Evolutionary conservation across 2,329 filamentous ascomycete species (phyloP), one percentile per base, ranked within the genome.

Genomic region (Penicillium sp.): DNA sequence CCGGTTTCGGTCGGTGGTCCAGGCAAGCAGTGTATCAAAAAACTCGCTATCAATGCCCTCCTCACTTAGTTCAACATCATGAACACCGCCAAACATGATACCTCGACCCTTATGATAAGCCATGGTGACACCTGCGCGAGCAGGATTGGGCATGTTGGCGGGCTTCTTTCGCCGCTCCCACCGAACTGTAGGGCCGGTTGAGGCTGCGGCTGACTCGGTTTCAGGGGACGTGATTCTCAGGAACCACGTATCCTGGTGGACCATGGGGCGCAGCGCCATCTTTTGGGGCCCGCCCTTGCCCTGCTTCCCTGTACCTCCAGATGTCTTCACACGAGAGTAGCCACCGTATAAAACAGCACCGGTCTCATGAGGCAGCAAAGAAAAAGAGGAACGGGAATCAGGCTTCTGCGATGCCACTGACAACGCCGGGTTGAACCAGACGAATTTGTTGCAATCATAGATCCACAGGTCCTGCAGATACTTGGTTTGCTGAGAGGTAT

Each of bases 1-100:
- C 8, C 94, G 82, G 69, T 99, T 99, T 53, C 92, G 84, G 65
- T 97, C 94, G 56, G 96, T 85, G 66, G 95, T 96, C 90, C 92
- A 97, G 5, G 92, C 89, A 65, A 89, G 95, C 22, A 97, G 74
- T 50, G 86, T 83, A 63, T 96, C 92, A 76, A 97, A 99, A 74
- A 99, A 99, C 69, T 96, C 92, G 67, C 90, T 95, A 48, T 99
- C 92, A 60, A 99, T 95, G 3, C 89, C 91, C 70, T 99, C 94
- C 68, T 96, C 92, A 58, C 84, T 92, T 68, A 92, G 83, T 70
- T 95, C 90, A 0, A 95, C 88, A 62, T 96, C 92, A 64, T 96
- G 90, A 4, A 99, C 94, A 46, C 94, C 94, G 40, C 94, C 94
- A 68, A 97, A 97, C 64, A 90, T 75, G 51, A 99, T 92, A 0